Conservation (phyloP, 805 yeast genomes). For the Scheffersomyces amazonensis region DNA sequence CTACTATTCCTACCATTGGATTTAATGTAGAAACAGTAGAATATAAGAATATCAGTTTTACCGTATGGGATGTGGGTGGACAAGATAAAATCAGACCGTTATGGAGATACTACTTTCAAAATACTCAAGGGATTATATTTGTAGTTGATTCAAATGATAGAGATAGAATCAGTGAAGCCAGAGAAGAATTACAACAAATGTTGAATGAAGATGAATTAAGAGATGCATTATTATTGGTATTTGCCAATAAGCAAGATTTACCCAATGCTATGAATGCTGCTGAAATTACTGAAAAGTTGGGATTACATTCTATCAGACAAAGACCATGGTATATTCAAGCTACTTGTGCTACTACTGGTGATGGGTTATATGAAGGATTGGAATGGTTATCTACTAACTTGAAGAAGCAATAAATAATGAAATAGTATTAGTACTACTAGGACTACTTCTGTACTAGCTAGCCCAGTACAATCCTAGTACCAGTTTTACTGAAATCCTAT, state of each 20-base stretch:
- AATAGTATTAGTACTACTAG: too few relatives aligned
- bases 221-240: conserved; percentile 38
- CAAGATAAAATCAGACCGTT: conserved; percentile 43
- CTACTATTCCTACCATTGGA: conserved; percentile 43
- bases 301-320: conserved; percentile 41
- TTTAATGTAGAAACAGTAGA: conserved; percentile 44
- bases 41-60: conserved; percentile 41
- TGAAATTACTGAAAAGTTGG: conserved; percentile 42
- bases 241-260: conserved; percentile 43
- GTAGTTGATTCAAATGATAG: conserved; percentile 43
- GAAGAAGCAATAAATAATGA: conserved; percentile 13
- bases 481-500: too few relatives aligned
- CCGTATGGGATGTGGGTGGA: conserved; percentile 46
- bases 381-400: conserved; percentile 36
- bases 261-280: conserved; percentile 46
- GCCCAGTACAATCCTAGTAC: too few relatives aligned
- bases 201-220: conserved; percentile 43
- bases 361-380: conserved; percentile 36
- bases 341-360: conserved; percentile 41
- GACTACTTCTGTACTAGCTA: too few relatives aligned
- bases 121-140: conserved; percentile 41
- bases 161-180: conserved; percentile 42
- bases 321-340: conserved; percentile 45
- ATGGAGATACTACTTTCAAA: conserved; percentile 44
- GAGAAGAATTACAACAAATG: conserved; percentile 44